A percentile compares a stretch with the other conserved stretches of the same genome.
These are phyloP conservation scores for Hebeloma cylindrosporum DNA, from an alignment of 768 basidiomycete species.

Conservation along the genomic window DNA sequence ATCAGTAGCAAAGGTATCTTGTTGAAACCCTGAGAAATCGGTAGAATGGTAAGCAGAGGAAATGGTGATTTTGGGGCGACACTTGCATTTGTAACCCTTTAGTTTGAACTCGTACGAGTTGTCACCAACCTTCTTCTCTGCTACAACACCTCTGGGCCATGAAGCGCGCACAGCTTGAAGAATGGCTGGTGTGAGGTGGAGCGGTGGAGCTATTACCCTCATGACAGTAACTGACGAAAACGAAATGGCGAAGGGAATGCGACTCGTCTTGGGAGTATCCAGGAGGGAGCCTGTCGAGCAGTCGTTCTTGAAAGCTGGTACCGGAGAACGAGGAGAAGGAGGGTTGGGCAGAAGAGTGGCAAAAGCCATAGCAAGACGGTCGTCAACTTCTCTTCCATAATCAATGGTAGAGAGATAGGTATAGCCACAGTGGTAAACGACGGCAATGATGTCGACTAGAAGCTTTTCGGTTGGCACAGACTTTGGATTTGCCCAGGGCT, in stretches of 20 bases:
- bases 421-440: constrained; percentile 64
- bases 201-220: constrained; percentile 76
- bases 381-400: constrained; percentile 76
- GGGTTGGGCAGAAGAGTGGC: constrained; percentile 44
- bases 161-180: constrained; percentile 75
- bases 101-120: constrained; percentile 78
- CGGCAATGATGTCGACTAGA: constrained; percentile 61
- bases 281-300: constrained; percentile 17
- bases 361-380: constrained; percentile 70
- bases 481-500: constrained; percentile 74
- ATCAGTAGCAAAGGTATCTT: constrained; percentile 72
- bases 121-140: constrained; percentile 73
- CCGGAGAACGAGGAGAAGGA: constrained; percentile 29
- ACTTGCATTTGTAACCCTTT: constrained; percentile 76
- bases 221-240: constrained; percentile 66
- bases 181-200: constrained; percentile 75
- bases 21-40: constrained; percentile 62
- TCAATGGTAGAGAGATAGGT: constrained; percentile 67
- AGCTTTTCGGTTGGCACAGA: constrained; percentile 65
- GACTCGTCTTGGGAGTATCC: constrained; percentile 36
- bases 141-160: constrained; percentile 79
- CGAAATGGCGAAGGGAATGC: constrained; percentile 68
- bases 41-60: constrained; percentile 8
- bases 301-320: constrained; percentile 27
- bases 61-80: no score